Conservation (phyloP, 176 grass and related monocot genomes). For the Avena insularis region DNA sequence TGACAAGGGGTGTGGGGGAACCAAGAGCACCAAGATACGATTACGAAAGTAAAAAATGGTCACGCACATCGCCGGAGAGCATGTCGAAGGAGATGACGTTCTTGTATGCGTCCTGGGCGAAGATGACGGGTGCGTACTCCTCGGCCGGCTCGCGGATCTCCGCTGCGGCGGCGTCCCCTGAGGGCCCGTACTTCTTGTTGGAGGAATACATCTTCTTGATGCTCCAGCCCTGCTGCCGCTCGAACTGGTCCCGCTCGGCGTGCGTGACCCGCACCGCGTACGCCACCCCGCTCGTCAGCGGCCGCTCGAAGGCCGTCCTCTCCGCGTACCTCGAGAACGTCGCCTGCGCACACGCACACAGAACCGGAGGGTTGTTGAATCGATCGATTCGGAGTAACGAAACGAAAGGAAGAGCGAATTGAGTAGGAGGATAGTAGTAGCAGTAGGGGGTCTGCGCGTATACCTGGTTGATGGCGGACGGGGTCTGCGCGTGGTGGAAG, state of each 20-base stretch:
- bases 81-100: constrained; percentile 95
- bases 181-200: constrained; percentile 61
- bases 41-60: background rate
- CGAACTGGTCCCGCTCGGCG: constrained; percentile 84
- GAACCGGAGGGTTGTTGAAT: background rate
- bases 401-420: background rate
- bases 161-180: constrained; percentile 45
- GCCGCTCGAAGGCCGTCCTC: constrained; percentile 97
- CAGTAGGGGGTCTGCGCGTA: too few relatives aligned
- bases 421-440: background rate
- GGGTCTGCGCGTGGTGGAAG: constrained; percentile 85
- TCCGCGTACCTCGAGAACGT: constrained; percentile 96
- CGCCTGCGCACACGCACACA: constrained; percentile 40
- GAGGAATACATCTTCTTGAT: constrained; percentile 97
- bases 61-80: constrained; percentile 85
- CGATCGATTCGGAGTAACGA: background rate
- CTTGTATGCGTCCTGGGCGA: constrained; percentile 94
- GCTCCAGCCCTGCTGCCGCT: constrained; percentile 83
- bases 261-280: constrained; percentile 88
- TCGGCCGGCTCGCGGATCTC: constrained; percentile 63
- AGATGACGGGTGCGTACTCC: constrained; percentile 98
- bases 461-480: constrained; percentile 97
- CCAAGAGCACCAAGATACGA: background rate
- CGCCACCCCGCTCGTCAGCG: constrained; percentile 95
- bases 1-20: background rate